Evolutionary conservation across 176 grass and related monocot genomes (phyloP).

Genomic region (Melocanna baccifera): DNA sequence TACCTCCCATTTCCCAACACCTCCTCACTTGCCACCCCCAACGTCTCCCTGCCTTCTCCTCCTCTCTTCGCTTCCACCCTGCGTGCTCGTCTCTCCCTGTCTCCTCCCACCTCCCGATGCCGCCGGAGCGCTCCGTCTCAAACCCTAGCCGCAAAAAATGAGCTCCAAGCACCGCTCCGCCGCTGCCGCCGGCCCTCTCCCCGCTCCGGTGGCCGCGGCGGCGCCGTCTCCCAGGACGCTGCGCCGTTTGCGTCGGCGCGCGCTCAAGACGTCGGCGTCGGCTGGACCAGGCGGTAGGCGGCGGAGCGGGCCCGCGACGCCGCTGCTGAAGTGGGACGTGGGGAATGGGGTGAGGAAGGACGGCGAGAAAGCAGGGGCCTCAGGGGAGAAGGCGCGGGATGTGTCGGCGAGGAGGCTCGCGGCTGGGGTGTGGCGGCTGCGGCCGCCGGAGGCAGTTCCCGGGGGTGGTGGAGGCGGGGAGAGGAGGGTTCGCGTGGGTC

Average conservation of each 20-base stretch:
- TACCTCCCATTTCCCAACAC: constrained; percentile 34
- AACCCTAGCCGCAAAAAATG: constrained; percentile 11
- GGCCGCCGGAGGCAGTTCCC: constrained; percentile 56
- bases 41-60: constrained; percentile 58
- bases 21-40: constrained; percentile 16
- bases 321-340: constrained; percentile 72
- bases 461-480: constrained; percentile 1
- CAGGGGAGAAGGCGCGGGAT: constrained; percentile 23
- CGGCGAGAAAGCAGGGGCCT: neutral
- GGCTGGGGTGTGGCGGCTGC: constrained; percentile 70
- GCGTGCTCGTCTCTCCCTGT: neutral
- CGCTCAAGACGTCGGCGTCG: constrained; percentile 29
- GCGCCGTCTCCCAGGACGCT: constrained; percentile 13
- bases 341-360: neutral
- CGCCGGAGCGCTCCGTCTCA: neutral
- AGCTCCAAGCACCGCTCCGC: constrained; percentile 39
- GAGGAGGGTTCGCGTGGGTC: constrained; percentile 45
- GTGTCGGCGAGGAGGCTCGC: constrained; percentile 83
- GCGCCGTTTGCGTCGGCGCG: constrained; percentile 18
- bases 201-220: neutral
- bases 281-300: constrained; percentile 16
- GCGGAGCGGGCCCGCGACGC: constrained; percentile 69
- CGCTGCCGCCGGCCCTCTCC: neutral
- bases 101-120: constrained; percentile 1
- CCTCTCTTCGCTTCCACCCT: neutral